Conservation (phyloP, 305 asterid species). For the Fraxinus nigra region DNA sequence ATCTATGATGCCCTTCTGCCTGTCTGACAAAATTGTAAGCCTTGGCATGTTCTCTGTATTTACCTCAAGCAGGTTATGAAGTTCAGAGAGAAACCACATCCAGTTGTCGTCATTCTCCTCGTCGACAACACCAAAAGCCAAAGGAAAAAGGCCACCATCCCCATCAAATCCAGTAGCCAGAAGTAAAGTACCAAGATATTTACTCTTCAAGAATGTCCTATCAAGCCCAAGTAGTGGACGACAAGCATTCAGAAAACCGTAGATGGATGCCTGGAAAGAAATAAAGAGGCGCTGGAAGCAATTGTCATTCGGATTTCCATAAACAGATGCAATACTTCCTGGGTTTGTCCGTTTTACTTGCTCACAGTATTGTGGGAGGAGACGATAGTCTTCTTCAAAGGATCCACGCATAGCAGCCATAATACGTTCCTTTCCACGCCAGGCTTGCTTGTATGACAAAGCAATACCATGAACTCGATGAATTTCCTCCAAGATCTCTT, state of each 20-base stretch:
- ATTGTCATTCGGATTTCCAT: conserved; percentile 58
- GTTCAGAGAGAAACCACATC: conserved; percentile 99
- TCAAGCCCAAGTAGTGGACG: conserved; percentile 95
- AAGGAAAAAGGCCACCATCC: conserved; percentile 84
- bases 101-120: conserved; percentile 91
- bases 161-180: conserved; percentile 96
- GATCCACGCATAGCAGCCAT: conserved; percentile 97
- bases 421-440: conserved; percentile 96
- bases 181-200: conserved; percentile 85
- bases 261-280: conserved; percentile 88
- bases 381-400: conserved; percentile 91
- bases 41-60: conserved; percentile 96
- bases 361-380: conserved; percentile 88
- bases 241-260: conserved; percentile 86
- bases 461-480: conserved; percentile 85
- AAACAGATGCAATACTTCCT: conserved; percentile 86
- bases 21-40: conserved; percentile 86
- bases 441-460: conserved; percentile 92
- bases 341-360: conserved; percentile 84
- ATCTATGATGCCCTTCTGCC: conserved; percentile 79
- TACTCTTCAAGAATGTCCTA: conserved; percentile 75
- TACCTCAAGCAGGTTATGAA: conserved; percentile 81
- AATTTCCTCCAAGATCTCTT: conserved; percentile 93
- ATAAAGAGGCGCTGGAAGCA: conserved; percentile 86
- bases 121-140: conserved; percentile 94